Base-by-base conservation (phyloP, 2,329 filamentous ascomycete genomes). In the Trichoderma lentiforme region DNA sequence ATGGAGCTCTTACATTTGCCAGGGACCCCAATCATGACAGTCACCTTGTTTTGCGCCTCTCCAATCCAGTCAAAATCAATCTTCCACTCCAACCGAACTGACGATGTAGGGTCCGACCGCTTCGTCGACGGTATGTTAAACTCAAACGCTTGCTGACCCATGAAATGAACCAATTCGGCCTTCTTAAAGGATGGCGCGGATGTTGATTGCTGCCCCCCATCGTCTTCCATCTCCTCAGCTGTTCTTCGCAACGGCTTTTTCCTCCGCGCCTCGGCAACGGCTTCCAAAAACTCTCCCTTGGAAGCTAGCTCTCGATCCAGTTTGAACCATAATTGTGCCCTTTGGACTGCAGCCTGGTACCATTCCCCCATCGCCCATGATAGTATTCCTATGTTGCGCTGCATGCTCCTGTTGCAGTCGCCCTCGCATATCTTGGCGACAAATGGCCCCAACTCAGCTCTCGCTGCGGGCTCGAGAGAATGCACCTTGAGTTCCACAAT, bases 1-100 rank as follows among this genome's bases (percentile, higher is more conserved):
- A 26, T n/a, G 18, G 34, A 56, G 21, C 21, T 87, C 90, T 86
- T 80, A 93, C 91, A 93, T 77, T 87, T 88, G 8, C 82, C 84
- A 0, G 91, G 91, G 53, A 90, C 82, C 5, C 87, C 86, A 2
- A 89, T 82, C 73, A 88, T 78, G 12, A 90, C 82, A 5, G 81
- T 82, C 18, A 93, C 80, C 58, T 83, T 83, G 74, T 87, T 92
- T 76, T 87, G 86, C 5, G 89, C 91, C 77, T 93, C 91, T 6
- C 91, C 91, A 0, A 90, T 91, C 91, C 91, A 93, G 79, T 93
- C 91, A 76, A 93, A 92, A 2, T 81, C 80, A 57, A 92, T 89
- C 61, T 80, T 83, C 91, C 91, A 93, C 71, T 85, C 83, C 1
- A 93, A 81, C 30, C 88, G 85, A 5, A 90, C 70, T 12, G 83